A percentile compares a stretch with the other conserved stretches of the same genome.
phyloP scores from a whole-genome alignment of 2,329 filamentous ascomycete genomes.

The Aspergillus glaucus region DNA sequence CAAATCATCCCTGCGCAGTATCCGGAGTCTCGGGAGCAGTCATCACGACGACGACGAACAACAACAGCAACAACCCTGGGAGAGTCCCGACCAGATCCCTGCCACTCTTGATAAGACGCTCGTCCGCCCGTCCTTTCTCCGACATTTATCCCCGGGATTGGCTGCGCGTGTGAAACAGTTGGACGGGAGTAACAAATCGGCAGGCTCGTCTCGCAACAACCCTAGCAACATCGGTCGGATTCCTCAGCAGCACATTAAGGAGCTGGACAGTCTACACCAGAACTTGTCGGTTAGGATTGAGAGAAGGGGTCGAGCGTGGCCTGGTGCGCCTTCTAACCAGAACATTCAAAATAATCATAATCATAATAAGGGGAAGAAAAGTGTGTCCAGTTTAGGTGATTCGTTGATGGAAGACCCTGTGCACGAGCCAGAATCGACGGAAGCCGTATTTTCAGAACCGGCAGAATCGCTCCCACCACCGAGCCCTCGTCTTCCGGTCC shows the following conservation, averaged over 20 bases:
- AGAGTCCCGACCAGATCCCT: conserved; percentile 12
- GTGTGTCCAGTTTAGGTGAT: conserved; percentile 17
- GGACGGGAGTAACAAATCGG: conserved; percentile 29
- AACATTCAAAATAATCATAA: conserved; percentile 16
- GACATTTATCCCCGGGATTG: conserved; percentile 37
- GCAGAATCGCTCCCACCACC: not conserved
- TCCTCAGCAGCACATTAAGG: conserved; percentile 35
- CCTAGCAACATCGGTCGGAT: conserved; percentile 32
- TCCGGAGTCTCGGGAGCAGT: conserved; percentile 29
- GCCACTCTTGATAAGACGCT: conserved; percentile 20
- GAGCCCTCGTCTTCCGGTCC: not conserved
- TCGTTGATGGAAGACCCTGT: conserved; percentile 8
- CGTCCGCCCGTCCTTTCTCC: conserved; percentile 32
- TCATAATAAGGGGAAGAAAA: conserved; percentile 11
- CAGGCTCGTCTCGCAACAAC: conserved; percentile 14
- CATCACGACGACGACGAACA: conserved; percentile 23
- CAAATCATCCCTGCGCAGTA: conserved; percentile 31
- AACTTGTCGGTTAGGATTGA: conserved; percentile 34
- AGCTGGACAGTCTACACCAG: conserved; percentile 34
- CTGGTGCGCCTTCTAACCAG: not conserved
- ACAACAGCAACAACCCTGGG: not conserved
- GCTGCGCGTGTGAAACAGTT: conserved; percentile 38
- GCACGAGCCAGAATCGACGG: conserved; percentile 1
- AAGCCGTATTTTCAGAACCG: not conserved
- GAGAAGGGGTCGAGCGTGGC: conserved; percentile 33